Conservation (phyloP, 2,329 filamentous ascomycete genomes). For the Alternaria atra region DNA sequence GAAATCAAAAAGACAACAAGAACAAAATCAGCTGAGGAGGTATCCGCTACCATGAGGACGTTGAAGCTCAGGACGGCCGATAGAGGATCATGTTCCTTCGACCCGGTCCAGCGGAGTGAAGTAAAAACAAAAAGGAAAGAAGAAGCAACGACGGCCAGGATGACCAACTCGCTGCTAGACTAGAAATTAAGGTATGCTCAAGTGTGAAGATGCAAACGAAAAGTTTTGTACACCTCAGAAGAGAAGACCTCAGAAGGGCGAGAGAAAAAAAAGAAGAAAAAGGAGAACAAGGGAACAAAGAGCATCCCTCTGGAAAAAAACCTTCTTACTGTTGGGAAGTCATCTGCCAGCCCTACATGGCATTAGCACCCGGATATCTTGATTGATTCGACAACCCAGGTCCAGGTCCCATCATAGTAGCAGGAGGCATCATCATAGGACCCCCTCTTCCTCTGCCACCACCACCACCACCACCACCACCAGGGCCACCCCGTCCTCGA, state of each 20-base stretch:
- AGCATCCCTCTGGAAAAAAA: background rate
- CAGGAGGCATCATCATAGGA: conserved; percentile 36
- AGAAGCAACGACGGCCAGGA: background rate
- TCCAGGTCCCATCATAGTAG: conserved; percentile 37
- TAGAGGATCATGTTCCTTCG: background rate
- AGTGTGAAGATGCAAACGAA: conserved; percentile 1
- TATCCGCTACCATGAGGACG: conserved; percentile 5
- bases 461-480: conserved; percentile 7
- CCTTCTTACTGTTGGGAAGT: background rate
- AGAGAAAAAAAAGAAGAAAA: background rate
- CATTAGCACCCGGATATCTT: conserved; percentile 45
- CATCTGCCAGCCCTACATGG: conserved; percentile 35
- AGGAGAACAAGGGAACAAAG: background rate
- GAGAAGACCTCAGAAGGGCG: background rate
- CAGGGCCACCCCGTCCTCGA: conserved; percentile 38
- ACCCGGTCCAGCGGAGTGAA: conserved; percentile 8
- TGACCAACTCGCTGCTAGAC: conserved; percentile 1
- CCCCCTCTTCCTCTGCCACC: conserved; percentile 30
- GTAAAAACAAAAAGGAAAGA: background rate
- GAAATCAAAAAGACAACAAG: background rate
- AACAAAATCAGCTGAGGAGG: background rate
- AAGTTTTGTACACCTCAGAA: conserved; percentile 6
- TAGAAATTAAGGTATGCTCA: conserved; percentile 19
- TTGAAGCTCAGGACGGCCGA: background rate
- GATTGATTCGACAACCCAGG: conserved; percentile 42